Evolutionary conservation across 164 flowering plant genomes (phyloP), one percentile per base, ranked within the genome.

Genomic region (Kalanchoe fedtschenkoi): DNA sequence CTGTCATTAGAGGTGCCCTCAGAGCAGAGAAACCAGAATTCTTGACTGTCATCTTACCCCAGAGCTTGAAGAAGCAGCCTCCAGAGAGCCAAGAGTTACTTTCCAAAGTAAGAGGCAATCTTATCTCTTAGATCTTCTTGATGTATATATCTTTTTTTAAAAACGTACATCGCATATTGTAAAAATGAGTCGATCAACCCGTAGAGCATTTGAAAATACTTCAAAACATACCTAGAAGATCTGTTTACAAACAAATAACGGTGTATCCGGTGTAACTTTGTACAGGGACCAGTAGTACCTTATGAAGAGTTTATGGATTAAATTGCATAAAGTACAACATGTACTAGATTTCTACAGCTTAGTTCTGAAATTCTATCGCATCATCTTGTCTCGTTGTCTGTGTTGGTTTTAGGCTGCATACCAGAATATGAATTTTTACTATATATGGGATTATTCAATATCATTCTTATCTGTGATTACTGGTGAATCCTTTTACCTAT

Each of bases 81-180:
- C 97, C 97, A n/a, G 99, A 93, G 78, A 93, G 99, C 70, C 97
- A 87, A 77, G 99, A 90, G 69, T 72, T 93, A 68, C 79, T 90
- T 26, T 72, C 96, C 33, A 93, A 93, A 71, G 98, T 90, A 78
- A 77, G 85, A 21, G 56, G 14, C 56, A 51, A 11, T 26, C 17
- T 51, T 17, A 13, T 51, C 2, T n/a, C 30, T 26, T 51, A 11
- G 28, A 28, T 51, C 32, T 51, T 51, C 32, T 51, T n/a, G 22
- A 43, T 43, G 51, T 43, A 10, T 43, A 7, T n/a, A 0, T 21
- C 6, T 13, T 22, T 37, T 37, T 47, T 2, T 24, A 28, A 29
- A 26, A 9, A 24, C 3, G 14, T 51, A 26, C 56, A 51, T 3
- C 1, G 17, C 16, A 13, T 51, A 3, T 5, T 47, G 10, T n/a